These are phyloP conservation scores for Digitaria exilis DNA, from an alignment of 202 grass and related monocot species.

Conservation along the genomic window DNA sequence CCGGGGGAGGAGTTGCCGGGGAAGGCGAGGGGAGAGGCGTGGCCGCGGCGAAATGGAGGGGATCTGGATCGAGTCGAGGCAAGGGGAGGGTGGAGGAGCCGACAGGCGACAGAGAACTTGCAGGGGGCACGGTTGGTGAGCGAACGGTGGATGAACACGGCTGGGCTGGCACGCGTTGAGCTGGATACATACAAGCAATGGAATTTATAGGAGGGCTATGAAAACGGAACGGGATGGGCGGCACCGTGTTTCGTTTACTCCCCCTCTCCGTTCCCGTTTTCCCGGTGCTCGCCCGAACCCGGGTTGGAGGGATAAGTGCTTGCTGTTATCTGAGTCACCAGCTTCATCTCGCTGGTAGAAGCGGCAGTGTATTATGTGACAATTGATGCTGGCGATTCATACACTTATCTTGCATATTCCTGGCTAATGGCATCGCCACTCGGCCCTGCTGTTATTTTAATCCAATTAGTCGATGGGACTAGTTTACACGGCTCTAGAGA, in stretches of 20 bases:
- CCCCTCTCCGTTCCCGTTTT: too few relatives aligned
- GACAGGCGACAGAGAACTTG: background rate
- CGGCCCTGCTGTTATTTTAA: background rate
- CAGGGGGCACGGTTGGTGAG: conserved; percentile 6
- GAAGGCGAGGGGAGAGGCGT: background rate
- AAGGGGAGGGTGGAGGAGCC: background rate
- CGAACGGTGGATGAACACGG: conserved; percentile 4
- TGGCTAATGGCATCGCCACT: background rate
- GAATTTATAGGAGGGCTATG: background rate
- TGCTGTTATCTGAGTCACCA: conserved; percentile 35
- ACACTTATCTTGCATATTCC: background rate
- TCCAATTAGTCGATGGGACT: background rate
- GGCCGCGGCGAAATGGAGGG: background rate
- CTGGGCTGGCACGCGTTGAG: background rate
- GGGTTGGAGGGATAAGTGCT: conserved; percentile 27
- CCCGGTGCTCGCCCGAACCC: too few relatives aligned
- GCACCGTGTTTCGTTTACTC: too few relatives aligned
- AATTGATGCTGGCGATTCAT: background rate
- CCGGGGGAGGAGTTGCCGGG: background rate
- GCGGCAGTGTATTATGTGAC: too few relatives aligned
- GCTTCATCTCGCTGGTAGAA: conserved; percentile 6
- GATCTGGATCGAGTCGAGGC: conserved; percentile 22
- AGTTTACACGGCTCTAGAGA: background rate
- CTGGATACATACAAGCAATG: background rate
- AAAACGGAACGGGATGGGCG: background rate